Evolutionary conservation across 2,329 filamentous ascomycete genomes (phyloP), one percentile per base, ranked within the genome.

Genomic region (Arthrinium puccinioides): DNA sequence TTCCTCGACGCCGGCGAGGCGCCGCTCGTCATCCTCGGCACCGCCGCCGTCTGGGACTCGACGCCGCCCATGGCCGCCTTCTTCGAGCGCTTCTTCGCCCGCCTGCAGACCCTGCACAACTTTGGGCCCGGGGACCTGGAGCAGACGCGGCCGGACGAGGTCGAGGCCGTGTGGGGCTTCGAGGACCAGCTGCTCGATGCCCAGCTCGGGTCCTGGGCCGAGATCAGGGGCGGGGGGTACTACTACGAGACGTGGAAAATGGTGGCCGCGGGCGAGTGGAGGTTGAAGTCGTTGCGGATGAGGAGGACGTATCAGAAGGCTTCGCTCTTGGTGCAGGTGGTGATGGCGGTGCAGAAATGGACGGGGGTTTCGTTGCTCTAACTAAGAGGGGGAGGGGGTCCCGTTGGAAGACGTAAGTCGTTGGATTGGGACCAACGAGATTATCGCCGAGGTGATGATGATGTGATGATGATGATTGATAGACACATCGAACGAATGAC

Each of bases 101-200:
- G 14, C 14, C 37, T 49, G 23, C 44, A 54, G 26, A 50, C 47
- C 9, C 37, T 48, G 29, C 52, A 54, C 40, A 48, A 47, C 27
- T 32, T 56, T 7, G 45, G 45, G 8, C 26, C 34, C 4, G 51
- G 50, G 1, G 49, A 52, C 30, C 48, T 56, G 20, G 49, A 52
- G 38, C 49, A 49, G 27, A 43, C 42, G 11, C 43, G 32, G 10
- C 37, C 44, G 5, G 49, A 48, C 36, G 49, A 55, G 31, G 46
- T 54, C 34, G 47, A 46, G 32, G 45, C 45, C 6, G 35, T 52
- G 4, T 55, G 55, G 14, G 43, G 34, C 5, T 41, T 51, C 16
- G 44, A 50, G 36, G 48, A 51, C 32, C 40, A 51, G 37, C 27
- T 47, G 4, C 10, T 46, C 31, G 38, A 35, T 8, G 44, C 44